Percentiles rank a stretch among this genome's conserved stretches.
These are phyloP conservation scores for Thelonectria rubi DNA, from an alignment of 2,329 filamentous ascomycete species.

Conservation along the genomic window DNA sequence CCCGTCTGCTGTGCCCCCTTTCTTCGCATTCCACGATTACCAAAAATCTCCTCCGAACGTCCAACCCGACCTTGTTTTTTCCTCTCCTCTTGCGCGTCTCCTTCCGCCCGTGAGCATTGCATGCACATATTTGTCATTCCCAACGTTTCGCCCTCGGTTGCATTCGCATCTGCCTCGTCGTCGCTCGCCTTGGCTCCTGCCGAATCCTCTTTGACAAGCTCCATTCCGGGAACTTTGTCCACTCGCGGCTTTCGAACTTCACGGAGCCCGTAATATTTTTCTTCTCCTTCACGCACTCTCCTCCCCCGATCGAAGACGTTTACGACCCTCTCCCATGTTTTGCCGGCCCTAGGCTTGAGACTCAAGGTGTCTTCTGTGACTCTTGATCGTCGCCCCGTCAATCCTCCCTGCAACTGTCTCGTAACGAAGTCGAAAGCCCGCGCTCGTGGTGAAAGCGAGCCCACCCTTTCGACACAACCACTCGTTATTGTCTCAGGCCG, in stretches of 20 bases:
- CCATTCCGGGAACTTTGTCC: slow-evolving; percentile 40
- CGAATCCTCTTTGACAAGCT: slow-evolving; percentile 38
- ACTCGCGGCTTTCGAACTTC: slow-evolving; percentile 31
- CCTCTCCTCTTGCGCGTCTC: slow-evolving; percentile 25
- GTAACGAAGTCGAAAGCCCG: slow-evolving; percentile 39
- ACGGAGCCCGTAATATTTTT: slow-evolving; percentile 43
- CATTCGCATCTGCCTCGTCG: slow-evolving; percentile 40
- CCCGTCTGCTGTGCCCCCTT: slow-evolving; percentile 46
- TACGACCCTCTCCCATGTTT: slow-evolving; percentile 46
- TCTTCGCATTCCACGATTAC: slow-evolving; percentile 38
- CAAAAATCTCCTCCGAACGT: slow-evolving; percentile 29
- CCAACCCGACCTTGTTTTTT: slow-evolving; percentile 28
- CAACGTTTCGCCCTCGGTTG: slow-evolving; percentile 34
- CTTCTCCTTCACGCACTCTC: slow-evolving; percentile 26
- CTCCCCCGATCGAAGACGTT: slow-evolving; percentile 34
- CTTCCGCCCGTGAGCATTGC: slow-evolving; percentile 41
- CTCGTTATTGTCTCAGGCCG: slow-evolving; percentile 58
- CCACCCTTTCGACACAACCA: slow-evolving; percentile 50
- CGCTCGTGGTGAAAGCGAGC: slow-evolving; percentile 60
- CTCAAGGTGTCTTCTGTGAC: slow-evolving; percentile 47
- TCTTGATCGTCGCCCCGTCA: slow-evolving; percentile 42
- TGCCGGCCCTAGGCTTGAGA: slow-evolving; percentile 42
- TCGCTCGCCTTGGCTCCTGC: slow-evolving; percentile 41
- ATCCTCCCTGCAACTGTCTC: slow-evolving; percentile 31
- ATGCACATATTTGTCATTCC: slow-evolving; percentile 42